Conservation (phyloP, 2,329 filamentous ascomycete genomes). For the Coniella vitis region DNA sequence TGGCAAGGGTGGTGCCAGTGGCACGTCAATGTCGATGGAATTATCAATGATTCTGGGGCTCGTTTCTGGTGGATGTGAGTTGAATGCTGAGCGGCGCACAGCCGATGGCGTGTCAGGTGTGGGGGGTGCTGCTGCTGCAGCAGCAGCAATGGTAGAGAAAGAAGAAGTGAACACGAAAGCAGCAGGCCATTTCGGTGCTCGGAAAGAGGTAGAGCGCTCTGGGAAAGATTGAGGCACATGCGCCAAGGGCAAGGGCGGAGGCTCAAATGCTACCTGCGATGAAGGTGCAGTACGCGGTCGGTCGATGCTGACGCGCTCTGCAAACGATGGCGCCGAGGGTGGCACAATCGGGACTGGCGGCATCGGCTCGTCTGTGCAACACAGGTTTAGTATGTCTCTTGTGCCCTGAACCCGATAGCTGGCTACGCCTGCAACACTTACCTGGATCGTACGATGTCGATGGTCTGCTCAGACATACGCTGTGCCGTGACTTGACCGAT, state of each 20-base stretch:
- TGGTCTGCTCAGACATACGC: conserved; percentile 45
- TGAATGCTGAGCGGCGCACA: conserved; percentile 23
- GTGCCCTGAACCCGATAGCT: background rate
- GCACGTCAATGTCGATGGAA: conserved; percentile 27
- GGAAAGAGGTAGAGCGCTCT: conserved; percentile 7
- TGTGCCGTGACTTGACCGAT: conserved; percentile 53
- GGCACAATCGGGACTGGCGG: conserved; percentile 52
- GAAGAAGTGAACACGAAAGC: background rate
- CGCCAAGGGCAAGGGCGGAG: conserved; percentile 19
- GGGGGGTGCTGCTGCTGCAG: background rate
- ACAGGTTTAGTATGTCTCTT: background rate
- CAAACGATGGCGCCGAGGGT: conserved; percentile 50
- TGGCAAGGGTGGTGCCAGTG: conserved; percentile 49
- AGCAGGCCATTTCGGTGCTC: conserved; percentile 22
- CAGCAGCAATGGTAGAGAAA: too few species aligned
- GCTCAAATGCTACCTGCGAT: conserved; percentile 10
- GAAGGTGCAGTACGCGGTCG: conserved; percentile 29
- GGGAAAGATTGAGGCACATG: conserved; percentile 5
- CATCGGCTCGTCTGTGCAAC: conserved; percentile 40
- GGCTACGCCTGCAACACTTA: conserved; percentile 19
- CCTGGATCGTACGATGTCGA: conserved; percentile 41
- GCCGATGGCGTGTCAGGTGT: conserved; percentile 22
- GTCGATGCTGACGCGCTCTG: conserved; percentile 45
- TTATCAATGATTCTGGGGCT: conserved; percentile 13
- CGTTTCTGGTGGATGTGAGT: conserved; percentile 17